Conservation (phyloP, 2,329 filamentous ascomycete species). For the Aspergillus latus region DNA sequence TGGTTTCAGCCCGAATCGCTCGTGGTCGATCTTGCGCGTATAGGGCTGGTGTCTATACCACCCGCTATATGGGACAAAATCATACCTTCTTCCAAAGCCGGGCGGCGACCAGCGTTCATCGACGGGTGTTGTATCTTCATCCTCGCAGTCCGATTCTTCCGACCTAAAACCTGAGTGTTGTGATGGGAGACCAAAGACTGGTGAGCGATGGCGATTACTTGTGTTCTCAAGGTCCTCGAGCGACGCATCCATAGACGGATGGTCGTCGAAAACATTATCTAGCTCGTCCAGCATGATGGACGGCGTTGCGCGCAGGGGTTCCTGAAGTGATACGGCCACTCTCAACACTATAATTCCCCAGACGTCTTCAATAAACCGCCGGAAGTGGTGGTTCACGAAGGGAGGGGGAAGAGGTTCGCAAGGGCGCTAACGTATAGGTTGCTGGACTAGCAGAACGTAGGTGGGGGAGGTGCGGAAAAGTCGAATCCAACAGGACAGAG, state of each 20-base stretch:
- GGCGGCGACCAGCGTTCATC: slow-evolving; percentile 64
- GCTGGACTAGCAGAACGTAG: slow-evolving; percentile 6
- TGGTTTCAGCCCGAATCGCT: slow-evolving; percentile 43
- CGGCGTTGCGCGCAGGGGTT: slow-evolving; percentile 31
- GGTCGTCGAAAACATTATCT: slow-evolving; percentile 55
- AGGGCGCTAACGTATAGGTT: slow-evolving; percentile 21
- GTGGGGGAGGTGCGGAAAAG: slow-evolving; percentile 10
- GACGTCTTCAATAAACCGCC: slow-evolving; percentile 11
- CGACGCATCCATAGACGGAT: slow-evolving; percentile 60
- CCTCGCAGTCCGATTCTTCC: slow-evolving; percentile 47
- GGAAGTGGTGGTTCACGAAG: slow-evolving; percentile 12
- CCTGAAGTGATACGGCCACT: slow-evolving; percentile 25
- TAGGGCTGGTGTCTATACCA: slow-evolving; percentile 56
- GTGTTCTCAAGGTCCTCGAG: slow-evolving; percentile 63
- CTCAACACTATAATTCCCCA: slow-evolving; percentile 25
- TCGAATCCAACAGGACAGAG: slow-evolving; percentile 6
- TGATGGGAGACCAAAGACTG: slow-evolving; percentile 55
- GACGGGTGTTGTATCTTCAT: slow-evolving; percentile 37
- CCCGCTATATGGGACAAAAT: slow-evolving; percentile 55
- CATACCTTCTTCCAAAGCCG: slow-evolving; percentile 53
- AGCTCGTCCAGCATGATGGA: slow-evolving; percentile 49
- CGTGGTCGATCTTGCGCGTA: slow-evolving; percentile 38
- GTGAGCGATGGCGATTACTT: slow-evolving; percentile 48
- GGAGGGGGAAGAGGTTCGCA: slow-evolving; percentile 18
- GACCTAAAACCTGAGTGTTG: slow-evolving; percentile 66